A percentile compares a stretch with the other conserved stretches of the same genome.
These are phyloP conservation scores for Plenodomus biglobosus DNA, from an alignment of 2,329 filamentous ascomycete genomes.

Conservation along the genomic window DNA sequence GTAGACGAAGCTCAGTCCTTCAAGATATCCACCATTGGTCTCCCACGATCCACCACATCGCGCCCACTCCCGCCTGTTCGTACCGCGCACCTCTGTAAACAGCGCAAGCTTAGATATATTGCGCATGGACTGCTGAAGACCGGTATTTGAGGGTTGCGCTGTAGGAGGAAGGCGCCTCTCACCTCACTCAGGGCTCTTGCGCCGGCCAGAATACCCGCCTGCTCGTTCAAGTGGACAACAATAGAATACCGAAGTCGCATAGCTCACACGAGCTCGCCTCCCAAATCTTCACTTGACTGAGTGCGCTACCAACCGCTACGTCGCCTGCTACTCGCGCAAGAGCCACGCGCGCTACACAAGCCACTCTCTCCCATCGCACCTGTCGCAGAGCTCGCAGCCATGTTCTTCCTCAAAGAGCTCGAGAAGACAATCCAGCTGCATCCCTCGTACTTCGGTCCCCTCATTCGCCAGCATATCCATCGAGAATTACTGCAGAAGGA, in stretches of 20 bases:
- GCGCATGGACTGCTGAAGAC: conserved; percentile 32
- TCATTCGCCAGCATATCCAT: conserved; percentile 89
- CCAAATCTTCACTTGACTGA: not conserved
- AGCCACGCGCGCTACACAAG: conserved; percentile 10
- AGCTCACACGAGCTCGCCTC: conserved; percentile 10
- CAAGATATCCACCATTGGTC: conserved; percentile 10
- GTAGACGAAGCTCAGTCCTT: conserved; percentile 5
- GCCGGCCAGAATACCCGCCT: conserved; percentile 13
- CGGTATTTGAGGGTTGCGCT: conserved; percentile 23
- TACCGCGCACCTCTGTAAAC: conserved; percentile 13
- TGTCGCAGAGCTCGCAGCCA: conserved; percentile 46
- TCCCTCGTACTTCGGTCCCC: conserved; percentile 93
- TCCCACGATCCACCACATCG: conserved; percentile 12
- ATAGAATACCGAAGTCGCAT: conserved; percentile 32
- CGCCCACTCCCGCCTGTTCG: conserved; percentile 13
- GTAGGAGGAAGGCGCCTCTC: conserved; percentile 36
- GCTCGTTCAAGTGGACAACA: conserved; percentile 20
- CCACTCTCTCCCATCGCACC: not conserved
- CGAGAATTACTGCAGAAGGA: conserved; percentile 89
- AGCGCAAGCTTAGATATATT: conserved; percentile 20
- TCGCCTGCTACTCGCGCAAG: not conserved
- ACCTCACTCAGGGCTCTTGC: conserved; percentile 25
- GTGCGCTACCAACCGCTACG: not conserved
- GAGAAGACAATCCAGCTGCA: conserved; percentile 94
- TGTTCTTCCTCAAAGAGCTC: conserved; percentile 99